phyloP scores from a whole-genome alignment of 164 flowering plant genomes.

The Nymphaea thermarum region DNA sequence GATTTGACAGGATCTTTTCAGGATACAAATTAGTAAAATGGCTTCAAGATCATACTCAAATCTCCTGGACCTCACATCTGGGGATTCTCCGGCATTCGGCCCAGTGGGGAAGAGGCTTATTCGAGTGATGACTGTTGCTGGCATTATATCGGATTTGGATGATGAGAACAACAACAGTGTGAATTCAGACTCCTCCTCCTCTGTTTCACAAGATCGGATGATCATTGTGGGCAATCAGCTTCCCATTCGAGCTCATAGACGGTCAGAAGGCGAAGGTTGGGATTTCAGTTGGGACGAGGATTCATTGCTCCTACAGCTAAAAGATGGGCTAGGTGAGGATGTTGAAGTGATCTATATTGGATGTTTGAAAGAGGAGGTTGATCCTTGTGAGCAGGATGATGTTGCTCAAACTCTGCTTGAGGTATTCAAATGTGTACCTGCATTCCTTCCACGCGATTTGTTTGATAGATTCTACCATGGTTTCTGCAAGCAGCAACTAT shows the following conservation, averaged over 20 bases:
- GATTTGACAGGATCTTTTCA: neutral
- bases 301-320: slow-evolving; percentile 46
- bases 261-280: slow-evolving; percentile 36
- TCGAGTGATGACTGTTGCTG: slow-evolving; percentile 74
- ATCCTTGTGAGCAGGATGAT: slow-evolving; percentile 38
- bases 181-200: slow-evolving; percentile 75
- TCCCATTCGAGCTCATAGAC: slow-evolving; percentile 57
- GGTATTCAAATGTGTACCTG: slow-evolving; percentile 46
- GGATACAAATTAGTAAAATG: slow-evolving; percentile 20
- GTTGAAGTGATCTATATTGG: slow-evolving; percentile 51
- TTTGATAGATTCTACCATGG: slow-evolving; percentile 45
- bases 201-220: slow-evolving; percentile 60
- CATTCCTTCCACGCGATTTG: slow-evolving; percentile 38
- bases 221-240: slow-evolving; percentile 94
- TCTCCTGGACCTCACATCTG: slow-evolving; percentile 71
- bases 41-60: slow-evolving; percentile 89
- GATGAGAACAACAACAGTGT: slow-evolving; percentile 56
- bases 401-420: slow-evolving; percentile 46
- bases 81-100: slow-evolving; percentile 44
- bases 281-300: slow-evolving; percentile 55
- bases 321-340: slow-evolving; percentile 47
- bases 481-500: slow-evolving; percentile 49
- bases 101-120: slow-evolving; percentile 61
- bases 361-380: slow-evolving; percentile 37
- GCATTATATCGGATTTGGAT: slow-evolving; percentile 67